Base-by-base conservation (phyloP, 2,329 filamentous ascomycete species). In the Esteya vermicola region DNA sequence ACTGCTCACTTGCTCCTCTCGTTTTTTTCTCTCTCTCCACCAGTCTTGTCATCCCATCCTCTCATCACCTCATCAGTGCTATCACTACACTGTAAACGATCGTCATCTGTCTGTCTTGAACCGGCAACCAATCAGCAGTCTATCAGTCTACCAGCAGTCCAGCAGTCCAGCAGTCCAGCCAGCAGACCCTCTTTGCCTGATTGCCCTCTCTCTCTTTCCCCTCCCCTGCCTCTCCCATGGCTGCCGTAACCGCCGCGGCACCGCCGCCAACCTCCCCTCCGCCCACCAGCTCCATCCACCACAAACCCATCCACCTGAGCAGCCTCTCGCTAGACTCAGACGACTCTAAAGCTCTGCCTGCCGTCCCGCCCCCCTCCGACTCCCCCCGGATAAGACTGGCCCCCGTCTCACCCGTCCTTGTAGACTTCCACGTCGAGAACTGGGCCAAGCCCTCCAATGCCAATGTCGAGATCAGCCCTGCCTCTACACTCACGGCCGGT, bases 401-500 rank as follows among this genome's bases (percentile, higher is more conserved):
- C 14, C 72, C 72, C 23, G 60, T 67, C 22, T 76, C 73, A 31
- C 72, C 74, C 16, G 69, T 73, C 41, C 64, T 60, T 42, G 63
- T 75, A 40, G 72, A 69, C 50, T 65, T 70, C 41, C 67, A 68
- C 37, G 56, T 62, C 20, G 68, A 70, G 32, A 62, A 67, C 51
- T 74, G 67, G 67, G 59, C 61, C 18, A 61, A 62, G 48, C 64
- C 70, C 19, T 69, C 67, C 23, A 68, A 68, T 48, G 68, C 59
- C 23, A 62, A 65, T 47, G 66, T 77, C 43, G 68, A 74, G 51
- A 54, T 51, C 25, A 45, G 47, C 28, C 36, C 45, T 12, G 39
- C 47, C 9, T 43, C 45, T 42, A 41, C 45, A 26, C 43, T 41
- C 41, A 37, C 36, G 34, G 23, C 33, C 27, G 31, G 35, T 39